These are phyloP conservation scores for Trichophyton equinum DNA, from an alignment of 2,329 filamentous ascomycete species.

Conservation along the genomic window DNA sequence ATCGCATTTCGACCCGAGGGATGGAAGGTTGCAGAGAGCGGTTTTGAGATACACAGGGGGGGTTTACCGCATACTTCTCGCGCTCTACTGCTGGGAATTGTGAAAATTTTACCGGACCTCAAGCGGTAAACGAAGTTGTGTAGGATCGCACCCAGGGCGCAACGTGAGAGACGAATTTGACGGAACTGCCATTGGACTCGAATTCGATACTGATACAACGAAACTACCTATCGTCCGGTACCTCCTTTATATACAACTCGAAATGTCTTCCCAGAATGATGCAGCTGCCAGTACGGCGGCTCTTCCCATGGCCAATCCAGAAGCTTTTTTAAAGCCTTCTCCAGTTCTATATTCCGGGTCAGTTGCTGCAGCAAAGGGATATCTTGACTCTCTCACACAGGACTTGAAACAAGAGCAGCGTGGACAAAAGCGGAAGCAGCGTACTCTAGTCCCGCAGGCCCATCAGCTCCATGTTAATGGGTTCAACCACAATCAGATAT, in stretches of 20 bases:
- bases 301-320: constrained; percentile 34
- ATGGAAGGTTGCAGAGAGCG: background rate
- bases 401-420: constrained; percentile 58
- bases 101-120: background rate
- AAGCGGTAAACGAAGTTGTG: background rate
- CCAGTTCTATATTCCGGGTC: constrained; percentile 54
- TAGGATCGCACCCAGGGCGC: background rate
- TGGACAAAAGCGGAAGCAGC: constrained; percentile 67
- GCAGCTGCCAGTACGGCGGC: background rate
- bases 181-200: background rate
- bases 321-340: constrained; percentile 65
- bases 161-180: background rate
- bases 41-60: background rate
- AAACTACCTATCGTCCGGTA: background rate
- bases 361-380: constrained; percentile 63
- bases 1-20: background rate
- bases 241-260: background rate
- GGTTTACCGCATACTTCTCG: background rate
- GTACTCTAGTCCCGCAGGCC: constrained; percentile 46
- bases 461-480: constrained; percentile 76
- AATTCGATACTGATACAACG: background rate
- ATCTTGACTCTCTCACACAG: constrained; percentile 67
- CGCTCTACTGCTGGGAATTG: background rate
- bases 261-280: background rate
- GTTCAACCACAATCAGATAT: constrained; percentile 78